Conservation (phyloP, 768 basidiomycete species). For the Serendipita indica region DNA sequence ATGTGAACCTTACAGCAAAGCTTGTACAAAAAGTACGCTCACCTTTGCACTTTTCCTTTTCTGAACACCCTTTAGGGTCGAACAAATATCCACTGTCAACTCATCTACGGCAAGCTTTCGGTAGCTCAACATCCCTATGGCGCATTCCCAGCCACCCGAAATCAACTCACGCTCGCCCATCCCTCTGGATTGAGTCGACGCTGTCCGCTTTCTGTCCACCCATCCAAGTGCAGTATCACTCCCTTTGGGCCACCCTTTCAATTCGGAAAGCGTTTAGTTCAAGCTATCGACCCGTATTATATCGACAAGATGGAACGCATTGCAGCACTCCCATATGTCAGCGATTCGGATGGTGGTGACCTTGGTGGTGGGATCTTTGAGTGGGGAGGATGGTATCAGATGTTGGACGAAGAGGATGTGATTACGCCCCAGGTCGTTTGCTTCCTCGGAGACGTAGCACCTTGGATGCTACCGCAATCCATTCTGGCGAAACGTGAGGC, state of each 20-base stretch:
- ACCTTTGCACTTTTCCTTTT: neutral
- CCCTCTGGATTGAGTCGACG: neutral
- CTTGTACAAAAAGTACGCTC: neutral
- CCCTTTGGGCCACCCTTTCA: neutral
- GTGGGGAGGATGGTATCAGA: constrained; percentile 4
- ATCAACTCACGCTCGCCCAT: constrained; percentile 1
- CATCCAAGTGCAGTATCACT: neutral
- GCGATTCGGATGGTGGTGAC: neutral
- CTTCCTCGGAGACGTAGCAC: neutral
- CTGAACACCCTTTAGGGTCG: no score
- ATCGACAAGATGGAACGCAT: neutral
- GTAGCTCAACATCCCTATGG: neutral
- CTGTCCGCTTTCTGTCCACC: neutral
- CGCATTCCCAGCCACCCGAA: neutral
- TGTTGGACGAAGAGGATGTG: constrained; percentile 1
- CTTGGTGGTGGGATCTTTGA: neutral
- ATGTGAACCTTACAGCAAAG: neutral
- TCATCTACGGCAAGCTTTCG: neutral
- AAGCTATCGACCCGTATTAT: constrained; percentile 7
- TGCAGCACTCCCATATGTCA: neutral
- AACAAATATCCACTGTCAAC: neutral
- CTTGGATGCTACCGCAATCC: neutral
- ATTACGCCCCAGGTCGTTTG: neutral
- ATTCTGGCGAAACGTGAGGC: neutral
- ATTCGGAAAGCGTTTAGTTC: neutral